Base-by-base conservation (phyloP, 768 basidiomycete genomes). In the Suillus clintonianus region DNA sequence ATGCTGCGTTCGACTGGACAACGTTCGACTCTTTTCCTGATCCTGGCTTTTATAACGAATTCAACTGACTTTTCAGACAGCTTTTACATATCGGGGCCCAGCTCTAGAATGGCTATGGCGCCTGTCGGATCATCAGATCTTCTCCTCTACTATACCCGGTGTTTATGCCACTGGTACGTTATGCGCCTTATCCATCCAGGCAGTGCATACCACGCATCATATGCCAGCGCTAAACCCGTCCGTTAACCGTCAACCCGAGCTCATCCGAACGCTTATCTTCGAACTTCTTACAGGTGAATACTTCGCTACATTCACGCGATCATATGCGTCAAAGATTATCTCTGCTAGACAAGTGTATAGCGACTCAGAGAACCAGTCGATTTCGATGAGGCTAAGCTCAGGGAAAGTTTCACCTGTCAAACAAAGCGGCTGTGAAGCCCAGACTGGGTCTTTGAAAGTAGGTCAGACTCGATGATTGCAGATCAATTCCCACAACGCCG, bases 1-100 rank as follows among this genome's bases (percentile, higher is more conserved):
- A 17, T 30, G 27, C 8, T 60, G 57, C 56, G 11, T 47, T 47
- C n/a, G 63, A 67, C 24, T 66, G 68, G 54, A 61, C 37, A 57
- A 63, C 62, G 66, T 62, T 67, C 4, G 15, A 50, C 4, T 30
- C 34, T 54, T 54, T 42, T 47, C 47, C 60, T 64, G 50, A 15
- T 36, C 50, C 53, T 66, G 68, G 74, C 73, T 67, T 74, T 75
- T 75, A 75, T 74, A 72, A 75, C 69, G 54, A 63, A 61, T 37
- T 51, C 62, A 47, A 51, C 58, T 67, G 50, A 60, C 65, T 71
- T 77, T 71, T 65, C 39, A 59, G 19, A 56, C 53, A 45, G 32
- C 54, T 61, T 70, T 71, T 68, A 77, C 65, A 72, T 77, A 75
- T 75, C 69, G 74, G 74, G 72, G 10, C 34, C 65, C 22, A 47